Conservation (phyloP, 805 yeast genomes). For the Lipomyces kockii region DNA sequence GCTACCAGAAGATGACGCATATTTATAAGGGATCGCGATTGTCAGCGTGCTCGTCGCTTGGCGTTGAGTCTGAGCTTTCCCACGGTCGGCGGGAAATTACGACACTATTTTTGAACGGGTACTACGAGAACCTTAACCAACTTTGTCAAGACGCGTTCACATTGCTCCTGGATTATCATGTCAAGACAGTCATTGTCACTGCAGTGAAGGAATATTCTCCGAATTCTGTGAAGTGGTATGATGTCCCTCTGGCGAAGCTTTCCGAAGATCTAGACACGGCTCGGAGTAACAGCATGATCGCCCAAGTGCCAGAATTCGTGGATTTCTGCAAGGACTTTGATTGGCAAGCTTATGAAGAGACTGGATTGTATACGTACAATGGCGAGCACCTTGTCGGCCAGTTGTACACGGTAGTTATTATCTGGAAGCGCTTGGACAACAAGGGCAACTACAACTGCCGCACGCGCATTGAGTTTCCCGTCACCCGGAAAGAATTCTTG, state of each 20-base stretch:
- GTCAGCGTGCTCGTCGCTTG: neutral
- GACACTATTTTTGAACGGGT: neutral
- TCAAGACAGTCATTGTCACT: neutral
- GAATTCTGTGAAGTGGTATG: neutral
- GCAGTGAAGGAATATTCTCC: neutral
- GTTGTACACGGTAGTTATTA: neutral
- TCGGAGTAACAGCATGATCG: neutral
- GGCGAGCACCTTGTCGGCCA: neutral
- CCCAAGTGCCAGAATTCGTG: neutral
- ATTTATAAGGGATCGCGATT: neutral
- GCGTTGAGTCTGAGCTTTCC: neutral
- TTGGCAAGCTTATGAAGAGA: neutral
- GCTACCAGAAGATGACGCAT: neutral
- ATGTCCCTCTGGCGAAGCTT: neutral
- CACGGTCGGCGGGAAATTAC: neutral
- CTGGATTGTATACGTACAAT: neutral
- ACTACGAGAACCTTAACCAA: neutral
- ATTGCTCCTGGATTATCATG: neutral
- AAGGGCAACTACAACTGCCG: conserved; percentile 2
- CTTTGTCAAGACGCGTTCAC: neutral
- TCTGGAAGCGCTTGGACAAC: conserved; percentile 1
- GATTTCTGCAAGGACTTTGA: neutral
- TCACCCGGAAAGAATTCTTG: neutral
- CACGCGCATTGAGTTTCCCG: neutral
- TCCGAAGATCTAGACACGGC: neutral